phyloP scores from a whole-genome alignment of 371 early-diverging fungal species.

The Mucor circinelloides region DNA sequence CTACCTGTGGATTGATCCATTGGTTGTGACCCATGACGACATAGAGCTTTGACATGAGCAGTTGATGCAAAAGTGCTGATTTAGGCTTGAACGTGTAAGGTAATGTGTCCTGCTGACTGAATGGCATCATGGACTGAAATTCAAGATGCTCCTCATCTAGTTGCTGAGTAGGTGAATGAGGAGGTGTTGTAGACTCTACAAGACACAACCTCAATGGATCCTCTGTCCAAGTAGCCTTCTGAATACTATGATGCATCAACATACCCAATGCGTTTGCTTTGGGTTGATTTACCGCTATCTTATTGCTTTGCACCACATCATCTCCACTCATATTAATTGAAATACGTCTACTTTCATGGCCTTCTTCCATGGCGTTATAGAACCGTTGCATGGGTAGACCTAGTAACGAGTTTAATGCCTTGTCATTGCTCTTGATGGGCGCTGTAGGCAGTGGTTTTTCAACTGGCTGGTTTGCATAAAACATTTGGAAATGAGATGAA shows the following conservation, averaged over 20 bases:
- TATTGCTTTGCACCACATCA: background rate
- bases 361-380: background rate
- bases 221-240: constrained; percentile 5
- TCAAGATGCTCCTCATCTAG: background rate
- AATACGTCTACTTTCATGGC: background rate
- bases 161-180: background rate
- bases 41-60: background rate
- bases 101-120: background rate
- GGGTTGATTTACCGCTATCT: background rate
- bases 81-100: background rate
- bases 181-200: background rate
- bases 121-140: background rate
- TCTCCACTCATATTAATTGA: background rate
- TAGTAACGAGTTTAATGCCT: background rate
- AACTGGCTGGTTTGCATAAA: background rate
- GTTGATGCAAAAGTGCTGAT: background rate
- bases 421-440: background rate
- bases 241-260: background rate
- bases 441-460: background rate
- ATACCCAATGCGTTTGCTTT: background rate
- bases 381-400: background rate
- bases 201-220: constrained; percentile 3
- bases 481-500: background rate
- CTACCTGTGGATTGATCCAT: background rate
- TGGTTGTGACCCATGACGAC: background rate